Evolutionary conservation across 495 filamentous ascomycete genomes (phyloP).

Genomic region (Podospora australis): DNA sequence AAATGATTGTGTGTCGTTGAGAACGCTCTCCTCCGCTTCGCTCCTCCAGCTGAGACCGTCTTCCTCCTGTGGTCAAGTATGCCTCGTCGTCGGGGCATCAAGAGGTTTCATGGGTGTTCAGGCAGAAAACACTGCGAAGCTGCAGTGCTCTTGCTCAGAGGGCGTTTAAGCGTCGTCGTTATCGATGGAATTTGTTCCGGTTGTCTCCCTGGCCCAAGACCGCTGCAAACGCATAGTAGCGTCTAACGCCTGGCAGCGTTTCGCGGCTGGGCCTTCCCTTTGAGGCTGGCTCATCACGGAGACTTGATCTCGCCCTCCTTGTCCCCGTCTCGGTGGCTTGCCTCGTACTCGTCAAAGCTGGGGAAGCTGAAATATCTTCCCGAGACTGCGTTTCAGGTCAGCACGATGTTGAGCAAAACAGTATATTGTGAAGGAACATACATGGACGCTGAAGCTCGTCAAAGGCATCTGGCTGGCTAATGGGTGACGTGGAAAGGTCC

Average conservation of each 20-base stretch:
- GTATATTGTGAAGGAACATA: slow-evolving; percentile 8
- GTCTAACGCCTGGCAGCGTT: neutral
- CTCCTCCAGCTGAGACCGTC: neutral
- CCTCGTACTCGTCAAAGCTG: slow-evolving; percentile 47
- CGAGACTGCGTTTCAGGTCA: slow-evolving; percentile 24
- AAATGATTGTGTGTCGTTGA: slow-evolving; percentile 7
- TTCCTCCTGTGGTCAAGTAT: neutral
- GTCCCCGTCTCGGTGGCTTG: slow-evolving; percentile 32
- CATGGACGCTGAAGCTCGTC: slow-evolving; percentile 24
- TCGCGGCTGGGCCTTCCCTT: slow-evolving; percentile 4
- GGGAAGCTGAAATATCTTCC: slow-evolving; percentile 52
- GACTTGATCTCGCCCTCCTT: slow-evolving; percentile 24
- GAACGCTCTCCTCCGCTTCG: slow-evolving; percentile 5
- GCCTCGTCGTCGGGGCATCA: slow-evolving; percentile 5
- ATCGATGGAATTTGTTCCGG: slow-evolving; percentile 7
- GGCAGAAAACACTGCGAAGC: slow-evolving; percentile 4
- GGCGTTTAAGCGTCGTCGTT: slow-evolving; percentile 4
- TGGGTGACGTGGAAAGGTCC: slow-evolving; percentile 23
- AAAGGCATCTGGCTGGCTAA: slow-evolving; percentile 24
- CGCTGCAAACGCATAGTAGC: neutral
- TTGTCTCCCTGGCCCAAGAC: slow-evolving; percentile 3
- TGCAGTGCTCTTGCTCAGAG: slow-evolving; percentile 8
- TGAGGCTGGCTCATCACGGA: slow-evolving; percentile 16
- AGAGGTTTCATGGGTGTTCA: neutral
- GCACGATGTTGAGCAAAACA: neutral